Conservation (phyloP, 176 grass and related monocot genomes). For the Triticum dicoccoides region DNA sequence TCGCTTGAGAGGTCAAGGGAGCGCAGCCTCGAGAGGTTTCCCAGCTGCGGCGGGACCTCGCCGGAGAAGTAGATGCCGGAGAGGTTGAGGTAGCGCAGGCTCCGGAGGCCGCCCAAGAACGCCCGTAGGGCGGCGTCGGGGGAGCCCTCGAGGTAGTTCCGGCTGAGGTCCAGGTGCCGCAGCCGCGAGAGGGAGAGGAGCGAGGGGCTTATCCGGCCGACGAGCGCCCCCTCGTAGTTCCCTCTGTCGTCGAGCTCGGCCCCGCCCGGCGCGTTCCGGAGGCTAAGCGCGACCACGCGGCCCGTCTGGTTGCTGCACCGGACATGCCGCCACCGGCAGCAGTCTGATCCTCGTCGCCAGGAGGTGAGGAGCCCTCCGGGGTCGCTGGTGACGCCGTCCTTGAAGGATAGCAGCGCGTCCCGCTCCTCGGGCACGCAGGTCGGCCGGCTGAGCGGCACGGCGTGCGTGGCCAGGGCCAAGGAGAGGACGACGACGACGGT, state of each 20-base stretch:
- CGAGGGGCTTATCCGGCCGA: constrained; percentile 13
- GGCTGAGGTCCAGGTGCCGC: constrained; percentile 15
- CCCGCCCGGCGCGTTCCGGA: not conserved
- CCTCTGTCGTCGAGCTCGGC: not conserved
- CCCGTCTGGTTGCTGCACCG: constrained; percentile 5
- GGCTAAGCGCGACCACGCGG: not conserved
- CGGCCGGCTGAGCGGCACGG: not conserved
- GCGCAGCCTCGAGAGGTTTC: constrained; percentile 13
- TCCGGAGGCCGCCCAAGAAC: not conserved
- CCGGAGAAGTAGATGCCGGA: not conserved
- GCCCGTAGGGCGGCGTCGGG: not conserved
- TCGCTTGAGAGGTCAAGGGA: constrained; percentile 12
- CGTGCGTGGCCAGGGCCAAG: not conserved
- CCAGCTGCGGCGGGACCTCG: not conserved
- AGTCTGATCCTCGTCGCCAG: not conserved
- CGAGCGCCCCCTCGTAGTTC: not conserved
- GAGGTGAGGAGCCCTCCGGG: not conserved
- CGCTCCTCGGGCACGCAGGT: not conserved
- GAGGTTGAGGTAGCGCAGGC: constrained; percentile 21
- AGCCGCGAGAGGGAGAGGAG: constrained; percentile 14
- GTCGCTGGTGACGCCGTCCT: constrained; percentile 18
- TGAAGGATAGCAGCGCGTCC: not conserved
- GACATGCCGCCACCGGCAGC: constrained; percentile 25
- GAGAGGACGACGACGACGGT: not conserved
- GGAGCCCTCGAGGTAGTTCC: not conserved